Percentiles rank a stretch among this genome's conserved stretches.
phyloP scores from a whole-genome alignment of 176 grass and related monocot species.

The Eleusine indica region DNA sequence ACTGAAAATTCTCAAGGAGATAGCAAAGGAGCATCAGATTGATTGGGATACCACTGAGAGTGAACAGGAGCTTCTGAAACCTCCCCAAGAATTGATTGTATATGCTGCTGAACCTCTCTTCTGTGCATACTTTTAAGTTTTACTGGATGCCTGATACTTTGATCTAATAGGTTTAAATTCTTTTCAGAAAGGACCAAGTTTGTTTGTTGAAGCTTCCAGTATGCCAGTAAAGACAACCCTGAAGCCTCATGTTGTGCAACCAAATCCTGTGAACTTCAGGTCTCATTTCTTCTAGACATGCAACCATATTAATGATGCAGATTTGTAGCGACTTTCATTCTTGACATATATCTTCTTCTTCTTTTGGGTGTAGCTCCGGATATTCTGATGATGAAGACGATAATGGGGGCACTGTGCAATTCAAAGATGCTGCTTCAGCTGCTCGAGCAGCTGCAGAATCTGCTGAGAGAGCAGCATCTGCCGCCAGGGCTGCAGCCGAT shows the following conservation, averaged over 20 bases:
- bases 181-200: slow-evolving; percentile 71
- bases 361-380: slow-evolving; percentile 27
- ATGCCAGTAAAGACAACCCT: slow-evolving; percentile 60
- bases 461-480: slow-evolving; percentile 73
- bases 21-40: slow-evolving; percentile 88
- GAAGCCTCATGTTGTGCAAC: slow-evolving; percentile 27
- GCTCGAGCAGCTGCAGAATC: slow-evolving; percentile 80
- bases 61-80: slow-evolving; percentile 92
- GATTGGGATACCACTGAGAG: slow-evolving; percentile 79
- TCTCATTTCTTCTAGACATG: slow-evolving; percentile 24
- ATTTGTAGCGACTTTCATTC: neutral
- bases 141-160: neutral
- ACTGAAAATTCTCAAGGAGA: slow-evolving; percentile 87
- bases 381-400: slow-evolving; percentile 45
- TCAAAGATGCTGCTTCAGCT: slow-evolving; percentile 81
- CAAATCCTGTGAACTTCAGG: slow-evolving; percentile 54
- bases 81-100: slow-evolving; percentile 71
- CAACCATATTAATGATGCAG: neutral
- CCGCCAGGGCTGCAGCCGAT: slow-evolving; percentile 75
- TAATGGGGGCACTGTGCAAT: slow-evolving; percentile 46
- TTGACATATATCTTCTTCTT: slow-evolving; percentile 25
- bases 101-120: neutral
- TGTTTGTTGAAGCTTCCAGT: slow-evolving; percentile 65
- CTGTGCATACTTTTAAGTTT: slow-evolving; percentile 27
- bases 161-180: slow-evolving; percentile 36